A percentile compares a stretch with the other conserved stretches of the same genome.
Evolutionary conservation across 139 green algal species (phyloP).

Genomic region (Nannochloris sp.): DNA sequence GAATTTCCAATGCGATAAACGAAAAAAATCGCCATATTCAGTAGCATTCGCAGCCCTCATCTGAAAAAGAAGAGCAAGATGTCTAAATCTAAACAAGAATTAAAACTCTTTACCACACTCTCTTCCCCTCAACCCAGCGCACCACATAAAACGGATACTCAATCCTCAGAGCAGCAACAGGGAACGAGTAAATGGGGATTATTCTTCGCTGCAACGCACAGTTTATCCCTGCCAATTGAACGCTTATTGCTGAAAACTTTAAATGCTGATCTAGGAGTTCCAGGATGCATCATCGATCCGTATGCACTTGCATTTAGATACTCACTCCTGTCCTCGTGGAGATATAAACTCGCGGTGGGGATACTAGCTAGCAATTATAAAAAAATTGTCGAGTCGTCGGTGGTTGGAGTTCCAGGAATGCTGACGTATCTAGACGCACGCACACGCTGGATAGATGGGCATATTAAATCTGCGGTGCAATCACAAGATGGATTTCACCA

Average conservation of each 20-base stretch:
- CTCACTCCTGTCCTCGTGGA: not conserved
- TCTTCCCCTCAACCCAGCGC: not conserved
- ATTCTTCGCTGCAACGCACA: not conserved
- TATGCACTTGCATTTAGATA: not conserved
- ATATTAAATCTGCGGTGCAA: not conserved
- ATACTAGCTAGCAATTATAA: not conserved
- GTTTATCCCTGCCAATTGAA: not conserved
- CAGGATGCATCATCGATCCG: not conserved
- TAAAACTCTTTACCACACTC: not conserved
- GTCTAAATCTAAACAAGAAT: not conserved
- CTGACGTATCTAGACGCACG: not conserved
- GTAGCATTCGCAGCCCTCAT: no score
- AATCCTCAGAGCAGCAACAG: not conserved
- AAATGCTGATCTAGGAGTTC: not conserved
- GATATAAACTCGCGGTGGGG: not conserved
- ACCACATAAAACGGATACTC: not conserved
- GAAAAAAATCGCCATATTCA: no score
- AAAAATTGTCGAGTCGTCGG: constrained; percentile 5
- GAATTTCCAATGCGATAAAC: not conserved
- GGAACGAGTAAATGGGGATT: not conserved
- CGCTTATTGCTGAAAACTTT: constrained; percentile 3
- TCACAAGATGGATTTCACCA: constrained; percentile 1
- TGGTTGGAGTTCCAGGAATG: constrained; percentile 12
- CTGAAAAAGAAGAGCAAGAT: no score
- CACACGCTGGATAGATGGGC: not conserved